Evolutionary conservation across 2,329 filamentous ascomycete species (phyloP).

Genomic region (Aspergillus sp.): DNA sequence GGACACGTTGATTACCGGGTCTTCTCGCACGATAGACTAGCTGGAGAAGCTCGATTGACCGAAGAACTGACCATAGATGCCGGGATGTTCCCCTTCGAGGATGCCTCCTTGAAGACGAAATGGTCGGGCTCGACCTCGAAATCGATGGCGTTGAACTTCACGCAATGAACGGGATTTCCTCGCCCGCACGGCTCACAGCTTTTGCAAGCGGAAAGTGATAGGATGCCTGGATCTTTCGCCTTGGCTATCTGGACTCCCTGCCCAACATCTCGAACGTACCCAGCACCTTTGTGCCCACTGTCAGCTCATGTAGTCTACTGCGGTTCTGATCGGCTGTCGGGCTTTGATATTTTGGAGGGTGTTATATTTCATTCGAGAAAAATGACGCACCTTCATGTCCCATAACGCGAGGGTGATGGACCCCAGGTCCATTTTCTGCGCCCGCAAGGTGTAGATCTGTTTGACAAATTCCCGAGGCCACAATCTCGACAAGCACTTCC

Average conservation of each 20-base stretch:
- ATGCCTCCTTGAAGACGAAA: slow-evolving; percentile 5
- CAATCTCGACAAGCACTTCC: slow-evolving; percentile 54
- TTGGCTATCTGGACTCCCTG: slow-evolving; percentile 42
- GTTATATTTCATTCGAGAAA: no score
- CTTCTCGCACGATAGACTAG: slow-evolving; percentile 40
- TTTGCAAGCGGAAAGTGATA: slow-evolving; percentile 50
- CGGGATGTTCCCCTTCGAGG: slow-evolving; percentile 11
- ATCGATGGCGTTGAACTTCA: slow-evolving; percentile 50
- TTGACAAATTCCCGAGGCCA: slow-evolving; percentile 57
- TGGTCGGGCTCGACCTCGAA: slow-evolving; percentile 23
- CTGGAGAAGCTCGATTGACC: slow-evolving; percentile 49
- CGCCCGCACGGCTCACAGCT: slow-evolving; percentile 50
- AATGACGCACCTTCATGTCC: slow-evolving; percentile 52
- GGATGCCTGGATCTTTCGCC: slow-evolving; percentile 48
- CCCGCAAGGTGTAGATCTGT: slow-evolving; percentile 53
- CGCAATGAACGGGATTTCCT: slow-evolving; percentile 50
- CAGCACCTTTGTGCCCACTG: slow-evolving; percentile 27
- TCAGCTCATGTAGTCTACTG: not conserved
- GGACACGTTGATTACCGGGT: slow-evolving; percentile 44
- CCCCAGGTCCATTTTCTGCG: slow-evolving; percentile 33
- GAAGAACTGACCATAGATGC: slow-evolving; percentile 46
- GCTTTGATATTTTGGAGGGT: not conserved
- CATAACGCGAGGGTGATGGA: slow-evolving; percentile 49
- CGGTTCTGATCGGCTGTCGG: no score
- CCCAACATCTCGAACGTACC: slow-evolving; percentile 50